A percentile compares a stretch with the other conserved stretches of the same genome.
These are phyloP conservation scores for Aspergillus jensenii DNA, from an alignment of 2,329 filamentous ascomycete species.

Conservation along the genomic window DNA sequence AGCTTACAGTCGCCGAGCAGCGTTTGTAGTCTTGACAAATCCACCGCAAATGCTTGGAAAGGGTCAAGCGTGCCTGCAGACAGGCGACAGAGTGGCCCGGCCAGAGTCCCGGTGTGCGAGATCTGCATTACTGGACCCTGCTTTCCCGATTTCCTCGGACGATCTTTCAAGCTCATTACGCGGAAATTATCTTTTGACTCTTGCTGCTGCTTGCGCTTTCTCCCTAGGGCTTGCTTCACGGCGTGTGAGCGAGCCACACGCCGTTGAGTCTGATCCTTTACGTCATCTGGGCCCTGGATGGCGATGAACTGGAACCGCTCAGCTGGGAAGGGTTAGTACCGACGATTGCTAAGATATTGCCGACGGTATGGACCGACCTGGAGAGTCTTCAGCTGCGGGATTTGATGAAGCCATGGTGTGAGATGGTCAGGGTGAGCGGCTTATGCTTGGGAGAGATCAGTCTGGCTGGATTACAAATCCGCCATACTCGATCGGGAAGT, in stretches of 20 bases:
- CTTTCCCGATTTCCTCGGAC: not conserved
- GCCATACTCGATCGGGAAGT: not conserved
- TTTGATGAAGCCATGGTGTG: not conserved
- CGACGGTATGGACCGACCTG: too few relatives aligned
- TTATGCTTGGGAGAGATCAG: constrained; percentile 1
- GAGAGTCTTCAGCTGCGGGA: not conserved
- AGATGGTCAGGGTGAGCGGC: not conserved
- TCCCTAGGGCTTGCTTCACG: not conserved
- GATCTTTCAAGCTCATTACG: not conserved
- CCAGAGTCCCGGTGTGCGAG: too few relatives aligned
- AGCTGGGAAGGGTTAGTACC: not conserved
- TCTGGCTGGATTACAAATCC: not conserved
- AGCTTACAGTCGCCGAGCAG: constrained; percentile 4
- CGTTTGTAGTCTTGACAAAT: not conserved
- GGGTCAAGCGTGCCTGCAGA: not conserved
- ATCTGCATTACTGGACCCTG: not conserved
- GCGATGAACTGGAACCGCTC: constrained; percentile 3
- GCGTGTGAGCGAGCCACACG: constrained; percentile 5
- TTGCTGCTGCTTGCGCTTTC: not conserved
- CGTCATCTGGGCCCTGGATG: not conserved
- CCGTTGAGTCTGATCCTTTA: not conserved
- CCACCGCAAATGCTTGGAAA: constrained; percentile 5
- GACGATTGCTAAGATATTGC: too few relatives aligned
- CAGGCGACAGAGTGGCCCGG: not conserved
- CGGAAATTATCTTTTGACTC: not conserved